Base-by-base conservation (phyloP, 805 yeast genomes). In the Cyberlindnera saturnus region DNA sequence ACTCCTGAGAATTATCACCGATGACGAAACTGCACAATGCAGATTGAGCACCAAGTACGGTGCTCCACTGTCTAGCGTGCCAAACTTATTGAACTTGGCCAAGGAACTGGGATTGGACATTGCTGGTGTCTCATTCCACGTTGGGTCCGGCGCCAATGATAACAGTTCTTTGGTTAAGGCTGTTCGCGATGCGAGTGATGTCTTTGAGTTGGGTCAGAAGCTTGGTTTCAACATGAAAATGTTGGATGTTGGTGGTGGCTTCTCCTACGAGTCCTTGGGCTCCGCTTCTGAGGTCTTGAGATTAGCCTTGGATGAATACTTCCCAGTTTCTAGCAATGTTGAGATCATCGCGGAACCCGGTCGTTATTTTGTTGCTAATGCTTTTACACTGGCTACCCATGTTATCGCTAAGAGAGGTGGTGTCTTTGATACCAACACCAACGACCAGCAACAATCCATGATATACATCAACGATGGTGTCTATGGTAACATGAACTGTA, bases 171-270 rank as follows among this genome's bases (percentile, higher is more conserved):
- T 86, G 50, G 70, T 70, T 44, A 75, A 76, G 48, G 96, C 97
- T 0, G 77, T 88, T 32, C 61, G 66, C 41, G 95, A 88, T 57
- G 76, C 96, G 2, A 75, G 79, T 40, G 44, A 51, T 8, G 77
- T 90, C 3, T 91, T 90, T 57, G 82, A 82, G 42, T 57, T 64
- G 44, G 95, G 80, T 7, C 46, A 50, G 5, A 47, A 62, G 8
- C 53, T 68, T 26, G 83, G 82, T 5, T 66, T 73, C 43, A 43
- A 58, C 10, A 67, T 86, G 74, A 53, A 65, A 15, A 59, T 81
- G 15, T 71, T 87, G 47, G 99, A 91, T 59, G 80, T 91, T 52
- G 99, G 99, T 40, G 99, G 99, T 28, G 99, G 99, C 0, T 91
- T 89, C 62, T 78, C 78, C 50, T 71, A 71, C 40, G 78, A 73